These are phyloP conservation scores for Fraxinus americana DNA, from an alignment of 257 asterid genomes.

Conservation along the genomic window DNA sequence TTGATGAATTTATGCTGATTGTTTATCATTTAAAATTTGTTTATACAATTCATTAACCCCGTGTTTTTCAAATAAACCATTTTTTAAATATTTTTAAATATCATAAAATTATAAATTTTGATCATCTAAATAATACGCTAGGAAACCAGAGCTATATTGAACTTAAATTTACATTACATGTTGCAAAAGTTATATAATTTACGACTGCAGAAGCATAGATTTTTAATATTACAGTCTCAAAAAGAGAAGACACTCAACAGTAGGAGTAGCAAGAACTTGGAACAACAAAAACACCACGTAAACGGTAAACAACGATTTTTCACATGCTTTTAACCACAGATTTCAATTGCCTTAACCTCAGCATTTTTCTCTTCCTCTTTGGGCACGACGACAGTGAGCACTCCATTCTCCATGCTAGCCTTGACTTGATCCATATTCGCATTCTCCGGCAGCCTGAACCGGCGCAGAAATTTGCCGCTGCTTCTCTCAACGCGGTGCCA, in stretches of 20 bases:
- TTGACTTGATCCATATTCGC: background rate
- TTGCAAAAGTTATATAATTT: too few relatives aligned
- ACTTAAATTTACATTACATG: too few relatives aligned
- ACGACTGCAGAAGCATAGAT: too few relatives aligned
- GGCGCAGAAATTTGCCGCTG: background rate
- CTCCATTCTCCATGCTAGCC: background rate
- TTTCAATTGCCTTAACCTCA: conserved; percentile 13
- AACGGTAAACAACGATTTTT: background rate
- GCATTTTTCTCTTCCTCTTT: conserved; percentile 9
- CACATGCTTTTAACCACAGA: conserved; percentile 3
- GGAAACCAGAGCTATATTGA: too few relatives aligned
- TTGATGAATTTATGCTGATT: too few relatives aligned
- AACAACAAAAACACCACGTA: background rate
- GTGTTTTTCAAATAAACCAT: too few relatives aligned
- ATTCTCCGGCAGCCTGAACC: conserved; percentile 13
- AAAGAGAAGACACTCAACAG: background rate
- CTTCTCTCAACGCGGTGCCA: conserved; percentile 24
- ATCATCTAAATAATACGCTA: too few relatives aligned
- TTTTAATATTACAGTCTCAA: too few relatives aligned
- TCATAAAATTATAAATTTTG: too few relatives aligned
- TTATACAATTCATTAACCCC: too few relatives aligned
- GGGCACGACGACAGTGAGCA: conserved; percentile 13
- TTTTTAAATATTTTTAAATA: too few relatives aligned
- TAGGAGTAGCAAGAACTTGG: background rate
- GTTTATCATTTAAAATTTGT: too few relatives aligned